Percentiles rank a stretch among this genome's conserved stretches.
These are phyloP conservation scores for Aspergillus eucalypticola DNA, from an alignment of 2,329 filamentous ascomycete species.

Conservation along the genomic window DNA sequence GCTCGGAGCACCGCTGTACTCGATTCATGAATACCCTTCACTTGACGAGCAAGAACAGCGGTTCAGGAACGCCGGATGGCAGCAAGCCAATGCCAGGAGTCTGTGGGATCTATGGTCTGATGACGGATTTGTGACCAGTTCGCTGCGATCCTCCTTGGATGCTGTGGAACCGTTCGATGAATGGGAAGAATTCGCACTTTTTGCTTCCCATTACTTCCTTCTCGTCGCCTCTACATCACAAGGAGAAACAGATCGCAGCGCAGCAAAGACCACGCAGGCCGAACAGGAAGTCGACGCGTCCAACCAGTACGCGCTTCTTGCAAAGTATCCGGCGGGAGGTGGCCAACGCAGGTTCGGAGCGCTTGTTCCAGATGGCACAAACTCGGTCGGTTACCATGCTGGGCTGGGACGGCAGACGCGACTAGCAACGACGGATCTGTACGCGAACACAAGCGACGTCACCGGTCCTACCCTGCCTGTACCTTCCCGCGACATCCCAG, in stretches of 20 bases:
- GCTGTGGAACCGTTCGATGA: constrained; percentile 84
- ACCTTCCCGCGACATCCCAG: constrained; percentile 41
- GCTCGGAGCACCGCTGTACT: constrained; percentile 74
- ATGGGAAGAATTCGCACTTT: constrained; percentile 91
- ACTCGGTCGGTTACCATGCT: constrained; percentile 41
- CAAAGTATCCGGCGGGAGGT: constrained; percentile 35
- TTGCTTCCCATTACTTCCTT: constrained; percentile 80
- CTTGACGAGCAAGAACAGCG: constrained; percentile 66
- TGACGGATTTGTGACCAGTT: constrained; percentile 61
- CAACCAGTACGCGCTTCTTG: constrained; percentile 20
- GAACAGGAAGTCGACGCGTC: constrained; percentile 10
- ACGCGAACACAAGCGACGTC: constrained; percentile 50
- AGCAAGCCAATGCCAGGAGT: constrained; percentile 61
- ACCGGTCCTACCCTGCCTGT: constrained; percentile 48
- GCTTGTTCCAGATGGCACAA: constrained; percentile 43
- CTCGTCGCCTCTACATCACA: constrained; percentile 60
- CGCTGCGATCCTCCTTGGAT: constrained; percentile 65
- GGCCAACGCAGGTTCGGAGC: constrained; percentile 64
- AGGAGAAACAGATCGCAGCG: neutral
- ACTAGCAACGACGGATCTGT: constrained; percentile 49
- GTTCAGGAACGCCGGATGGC: constrained; percentile 71
- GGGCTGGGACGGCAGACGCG: constrained; percentile 50
- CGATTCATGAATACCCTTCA: constrained; percentile 69
- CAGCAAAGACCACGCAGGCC: neutral
- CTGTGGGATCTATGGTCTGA: constrained; percentile 84